phyloP scores from a whole-genome alignment of 768 basidiomycete species.

The Kockovaella imperatae region DNA sequence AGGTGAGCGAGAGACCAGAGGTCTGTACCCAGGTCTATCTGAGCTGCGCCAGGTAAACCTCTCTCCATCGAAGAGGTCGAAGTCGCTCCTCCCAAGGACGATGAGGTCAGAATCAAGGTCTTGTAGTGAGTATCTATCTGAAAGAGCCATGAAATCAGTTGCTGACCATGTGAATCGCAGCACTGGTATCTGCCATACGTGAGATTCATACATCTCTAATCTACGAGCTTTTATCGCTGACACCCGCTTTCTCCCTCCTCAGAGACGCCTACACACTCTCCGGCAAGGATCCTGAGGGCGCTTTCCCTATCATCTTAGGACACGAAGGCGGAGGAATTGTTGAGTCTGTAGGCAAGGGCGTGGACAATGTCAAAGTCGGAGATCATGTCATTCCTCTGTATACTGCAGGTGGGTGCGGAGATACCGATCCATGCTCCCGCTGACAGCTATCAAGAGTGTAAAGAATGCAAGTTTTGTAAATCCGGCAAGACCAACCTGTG shows the following conservation, averaged over 20 bases:
- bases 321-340: constrained; percentile 64
- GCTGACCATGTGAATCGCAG: constrained; percentile 22
- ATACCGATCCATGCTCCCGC: neutral
- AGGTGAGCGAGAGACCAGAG: constrained; percentile 50
- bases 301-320: constrained; percentile 87
- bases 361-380: constrained; percentile 70
- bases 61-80: constrained; percentile 86
- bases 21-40: neutral
- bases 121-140: constrained; percentile 50
- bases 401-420: constrained; percentile 62
- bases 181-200: constrained; percentile 94
- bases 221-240: neutral
- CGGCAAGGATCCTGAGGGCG: constrained; percentile 89
- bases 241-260: constrained; percentile 1
- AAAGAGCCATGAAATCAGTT: neutral
- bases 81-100: constrained; percentile 78
- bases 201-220: constrained; percentile 10
- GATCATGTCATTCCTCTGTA: constrained; percentile 97
- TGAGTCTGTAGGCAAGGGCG: constrained; percentile 93
- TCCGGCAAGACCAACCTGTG: constrained; percentile 91
- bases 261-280: constrained; percentile 90
- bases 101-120: constrained; percentile 90
- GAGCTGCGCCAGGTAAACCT: constrained; percentile 29
- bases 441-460: constrained; percentile 27
- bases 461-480: constrained; percentile 96